These are phyloP conservation scores for Acanthamoeba culbertsoni DNA, from an alignment of 208 protist genomes.

Conservation along the genomic window DNA sequence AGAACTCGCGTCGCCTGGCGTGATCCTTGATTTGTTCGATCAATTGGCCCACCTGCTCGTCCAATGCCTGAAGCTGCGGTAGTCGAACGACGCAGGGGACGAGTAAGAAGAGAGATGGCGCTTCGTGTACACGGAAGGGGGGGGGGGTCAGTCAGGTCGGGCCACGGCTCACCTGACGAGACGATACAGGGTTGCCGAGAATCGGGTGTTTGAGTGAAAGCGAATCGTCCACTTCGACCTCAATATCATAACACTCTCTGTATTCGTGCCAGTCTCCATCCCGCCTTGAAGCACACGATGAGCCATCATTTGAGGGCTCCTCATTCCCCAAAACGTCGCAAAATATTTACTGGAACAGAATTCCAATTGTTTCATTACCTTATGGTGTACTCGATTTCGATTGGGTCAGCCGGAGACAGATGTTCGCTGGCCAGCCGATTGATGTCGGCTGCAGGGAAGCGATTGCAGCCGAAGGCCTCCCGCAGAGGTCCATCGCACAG, in stretches of 20 bases:
- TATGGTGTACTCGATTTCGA: conserved; percentile 45
- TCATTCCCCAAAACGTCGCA: no score
- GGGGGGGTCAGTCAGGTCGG: no score
- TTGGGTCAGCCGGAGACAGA: not conserved
- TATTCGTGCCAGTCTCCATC: not conserved
- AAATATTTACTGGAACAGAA: no score
- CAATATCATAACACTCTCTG: conserved; percentile 39
- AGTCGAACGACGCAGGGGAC: not conserved
- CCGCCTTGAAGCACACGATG: no score
- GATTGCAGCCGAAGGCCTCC: not conserved
- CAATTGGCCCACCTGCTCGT: conserved; percentile 1
- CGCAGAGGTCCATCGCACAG: not conserved
- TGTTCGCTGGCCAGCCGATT: conserved; percentile 22
- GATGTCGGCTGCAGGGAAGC: not conserved
- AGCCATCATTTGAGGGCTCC: no score
- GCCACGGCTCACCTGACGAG: not conserved
- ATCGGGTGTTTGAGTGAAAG: not conserved
- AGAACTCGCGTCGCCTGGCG: conserved; percentile 21
- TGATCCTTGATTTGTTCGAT: conserved; percentile 44
- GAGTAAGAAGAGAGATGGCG: not conserved
- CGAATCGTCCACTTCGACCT: conserved; percentile 31
- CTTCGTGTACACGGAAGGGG: not conserved
- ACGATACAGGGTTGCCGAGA: not conserved
- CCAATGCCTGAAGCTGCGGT: not conserved
- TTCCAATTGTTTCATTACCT: no score